Base-by-base conservation (phyloP, 2,329 filamentous ascomycete genomes). In the Epichloe amarillans region DNA sequence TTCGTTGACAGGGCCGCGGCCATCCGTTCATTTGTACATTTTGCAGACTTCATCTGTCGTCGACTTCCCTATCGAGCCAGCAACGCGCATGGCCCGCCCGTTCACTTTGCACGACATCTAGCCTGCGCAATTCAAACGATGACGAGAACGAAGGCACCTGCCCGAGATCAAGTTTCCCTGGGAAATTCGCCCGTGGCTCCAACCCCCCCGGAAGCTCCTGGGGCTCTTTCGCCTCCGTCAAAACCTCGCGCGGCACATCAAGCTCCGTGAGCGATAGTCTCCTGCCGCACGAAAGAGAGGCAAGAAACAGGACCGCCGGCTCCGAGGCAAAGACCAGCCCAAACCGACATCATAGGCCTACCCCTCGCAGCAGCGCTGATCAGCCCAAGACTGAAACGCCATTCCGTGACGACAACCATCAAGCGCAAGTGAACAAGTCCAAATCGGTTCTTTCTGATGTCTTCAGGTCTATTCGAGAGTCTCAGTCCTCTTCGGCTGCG, bases 1-100 rank as follows among this genome's bases (percentile, higher is more conserved):
- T 42, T 49, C 40, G 6, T 51, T 19, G 49, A 35, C 5, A 71
- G 69, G 62, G 64, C 58, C 66, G 61, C 53, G 59, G 61, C 56
- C 63, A 64, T 60, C 61, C 64, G 47, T 71, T 69, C 58, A 61
- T 72, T 47, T 72, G 69, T 65, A 61, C 65, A 46, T 59, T 63
- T 57, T 72, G 69, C 58, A 66, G 63, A 53, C 62, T 62, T 50
- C 60, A 59, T 56, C 57, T 62, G 49, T 56, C 57, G 48, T 52
- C 57, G 26, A 56, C 52, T 36, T 51, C 50, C 47, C 50, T 50
- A 47, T 54, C 21, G 50, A 40, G 43, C 49, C 41, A 33, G 4
- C 23, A 44, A 35, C 37, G 51, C 26, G 14, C 46, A 33, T 48
- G 49, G n/a, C 11, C 42, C 14, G 44, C 48, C 21, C 43, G 38